These are phyloP conservation scores for Rhamnella rubrinervis DNA, from an alignment of 331 rosid species.

Conservation along the genomic window DNA sequence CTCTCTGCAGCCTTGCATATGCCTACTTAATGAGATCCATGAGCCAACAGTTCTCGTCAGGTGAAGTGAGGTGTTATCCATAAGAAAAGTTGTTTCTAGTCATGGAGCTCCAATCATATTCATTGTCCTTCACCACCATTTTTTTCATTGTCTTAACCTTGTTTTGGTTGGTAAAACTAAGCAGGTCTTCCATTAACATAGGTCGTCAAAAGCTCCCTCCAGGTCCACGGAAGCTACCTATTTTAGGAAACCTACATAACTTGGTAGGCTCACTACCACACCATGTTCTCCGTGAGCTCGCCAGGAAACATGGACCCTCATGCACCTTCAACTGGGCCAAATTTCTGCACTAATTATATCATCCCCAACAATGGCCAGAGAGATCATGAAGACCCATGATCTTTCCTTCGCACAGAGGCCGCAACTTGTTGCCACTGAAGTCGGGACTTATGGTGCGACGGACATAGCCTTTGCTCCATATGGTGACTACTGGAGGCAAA, in stretches of 20 bases:
- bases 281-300: background rate
- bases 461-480: conserved; percentile 15
- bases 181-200: too few relatives aligned
- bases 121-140: too few relatives aligned
- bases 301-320: conserved; percentile 21
- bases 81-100: too few relatives aligned
- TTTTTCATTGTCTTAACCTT: too few relatives aligned
- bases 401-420: conserved; percentile 14
- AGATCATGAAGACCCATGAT: conserved; percentile 17
- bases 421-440: background rate
- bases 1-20: too few relatives aligned
- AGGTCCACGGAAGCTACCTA: conserved; percentile 20
- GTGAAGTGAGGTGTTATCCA: too few relatives aligned
- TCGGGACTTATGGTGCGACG: background rate
- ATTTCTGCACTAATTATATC: background rate
- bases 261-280: conserved; percentile 18
- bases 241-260: conserved; percentile 18
- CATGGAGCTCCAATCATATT: too few relatives aligned
- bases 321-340: conserved; percentile 20
- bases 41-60: too few relatives aligned
- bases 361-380: background rate
- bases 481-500: conserved; percentile 15
- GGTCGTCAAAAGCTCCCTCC: conserved; percentile 3
- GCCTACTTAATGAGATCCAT: too few relatives aligned
- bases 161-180: too few relatives aligned